Percentiles rank a stretch among this genome's conserved stretches.
phyloP scores from a whole-genome alignment of 169 alveolate genomes.

The Condylostoma magnum region DNA sequence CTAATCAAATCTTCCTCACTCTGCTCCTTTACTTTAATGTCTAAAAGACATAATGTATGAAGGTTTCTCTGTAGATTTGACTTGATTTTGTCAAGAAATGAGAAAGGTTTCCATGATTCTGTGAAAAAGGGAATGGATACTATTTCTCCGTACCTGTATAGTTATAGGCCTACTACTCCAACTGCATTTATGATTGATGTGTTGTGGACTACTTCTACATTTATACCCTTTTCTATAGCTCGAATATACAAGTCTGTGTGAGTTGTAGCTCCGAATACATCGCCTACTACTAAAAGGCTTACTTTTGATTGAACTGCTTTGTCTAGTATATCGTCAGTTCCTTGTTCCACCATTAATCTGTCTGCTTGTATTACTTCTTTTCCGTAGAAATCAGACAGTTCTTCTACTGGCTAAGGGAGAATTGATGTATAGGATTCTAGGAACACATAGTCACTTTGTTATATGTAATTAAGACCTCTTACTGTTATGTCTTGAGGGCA shows the following conservation, averaged over 20 bases:
- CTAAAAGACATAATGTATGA: slow-evolving; percentile 97
- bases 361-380: slow-evolving; percentile 90
- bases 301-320: slow-evolving; percentile 84
- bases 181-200: slow-evolving; percentile 90
- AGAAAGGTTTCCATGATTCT: slow-evolving; percentile 95
- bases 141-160: slow-evolving; percentile 98
- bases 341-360: slow-evolving; percentile 92
- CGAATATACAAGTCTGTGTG: slow-evolving; percentile 93
- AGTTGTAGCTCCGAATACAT: slow-evolving; percentile 96
- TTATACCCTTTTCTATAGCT: slow-evolving; percentile 87
- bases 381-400: slow-evolving; percentile 82
- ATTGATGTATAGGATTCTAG: slow-evolving; percentile 94
- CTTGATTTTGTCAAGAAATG: slow-evolving; percentile 94
- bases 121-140: slow-evolving; percentile 98
- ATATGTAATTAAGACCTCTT: slow-evolving; percentile 87
- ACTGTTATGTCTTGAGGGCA: slow-evolving; percentile 92
- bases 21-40: slow-evolving; percentile 97
- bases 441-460: slow-evolving; percentile 82
- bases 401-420: slow-evolving; percentile 71
- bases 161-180: slow-evolving; percentile 81
- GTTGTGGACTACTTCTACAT: slow-evolving; percentile 93
- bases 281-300: slow-evolving; percentile 94
- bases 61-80: slow-evolving; percentile 85
- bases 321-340: slow-evolving; percentile 85
- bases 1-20: slow-evolving; percentile 93